These are phyloP conservation scores for Trypanosoma caninum DNA, from an alignment of 208 protist genomes.

Conservation along the genomic window DNA sequence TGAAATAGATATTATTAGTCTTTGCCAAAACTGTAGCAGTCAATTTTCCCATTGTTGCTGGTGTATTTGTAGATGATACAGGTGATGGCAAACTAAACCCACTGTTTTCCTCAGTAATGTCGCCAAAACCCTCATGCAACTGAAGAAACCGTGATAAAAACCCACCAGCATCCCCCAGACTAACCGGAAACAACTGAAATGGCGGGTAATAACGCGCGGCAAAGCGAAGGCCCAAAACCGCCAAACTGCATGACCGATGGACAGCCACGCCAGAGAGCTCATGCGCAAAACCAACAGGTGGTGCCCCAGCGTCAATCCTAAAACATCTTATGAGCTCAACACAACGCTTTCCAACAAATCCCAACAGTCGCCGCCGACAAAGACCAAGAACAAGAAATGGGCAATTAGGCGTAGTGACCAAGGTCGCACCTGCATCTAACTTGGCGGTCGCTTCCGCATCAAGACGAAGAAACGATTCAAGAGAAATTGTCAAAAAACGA, in stretches of 20 bases:
- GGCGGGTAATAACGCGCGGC: slow-evolving; percentile 27
- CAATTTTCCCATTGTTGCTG: background rate
- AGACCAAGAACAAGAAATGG: slow-evolving; percentile 40
- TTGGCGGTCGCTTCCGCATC: background rate
- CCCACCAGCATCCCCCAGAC: slow-evolving; percentile 15
- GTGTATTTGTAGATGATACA: background rate
- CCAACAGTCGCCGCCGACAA: slow-evolving; percentile 34
- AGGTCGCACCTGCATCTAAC: background rate
- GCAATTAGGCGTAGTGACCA: background rate
- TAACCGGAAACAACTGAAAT: slow-evolving; percentile 41
- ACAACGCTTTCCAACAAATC: slow-evolving; percentile 31
- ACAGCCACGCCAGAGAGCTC: slow-evolving; percentile 49
- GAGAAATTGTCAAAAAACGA: slow-evolving; percentile 13
- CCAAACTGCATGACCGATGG: slow-evolving; percentile 53
- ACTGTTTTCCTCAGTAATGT: background rate
- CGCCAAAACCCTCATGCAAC: slow-evolving; percentile 13
- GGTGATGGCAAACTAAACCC: background rate
- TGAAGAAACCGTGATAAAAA: slow-evolving; percentile 21
- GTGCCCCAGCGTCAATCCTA: slow-evolving; percentile 22
- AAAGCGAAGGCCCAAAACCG: slow-evolving; percentile 38
- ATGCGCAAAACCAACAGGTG: slow-evolving; percentile 25
- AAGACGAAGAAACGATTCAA: slow-evolving; percentile 4
- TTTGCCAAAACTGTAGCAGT: no score
- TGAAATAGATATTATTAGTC: background rate
- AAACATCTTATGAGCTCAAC: slow-evolving; percentile 48